Conservation (phyloP, 1,284 basidiomycete species). For the Schizophyllum commune region DNA sequence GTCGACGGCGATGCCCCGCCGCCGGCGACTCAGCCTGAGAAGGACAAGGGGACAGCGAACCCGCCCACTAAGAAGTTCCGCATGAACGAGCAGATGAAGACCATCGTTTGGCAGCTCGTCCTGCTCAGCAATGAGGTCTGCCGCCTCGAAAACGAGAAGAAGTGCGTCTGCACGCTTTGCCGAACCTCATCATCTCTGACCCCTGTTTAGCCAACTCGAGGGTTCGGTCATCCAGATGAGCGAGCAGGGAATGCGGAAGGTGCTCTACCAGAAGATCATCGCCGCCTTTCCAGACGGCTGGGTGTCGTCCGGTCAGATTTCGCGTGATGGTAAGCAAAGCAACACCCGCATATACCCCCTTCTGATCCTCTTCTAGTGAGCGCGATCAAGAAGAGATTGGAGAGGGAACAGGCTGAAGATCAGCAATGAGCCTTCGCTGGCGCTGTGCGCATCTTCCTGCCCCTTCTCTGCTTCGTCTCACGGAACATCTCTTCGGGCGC, state of each 20-base stretch:
- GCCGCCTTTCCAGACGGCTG: conserved; percentile 69
- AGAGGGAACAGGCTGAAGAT: conserved; percentile 55
- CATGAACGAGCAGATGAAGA: conserved; percentile 70
- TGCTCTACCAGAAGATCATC: conserved; percentile 71
- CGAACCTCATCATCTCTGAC: conserved; percentile 4
- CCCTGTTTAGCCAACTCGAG: conserved; percentile 46
- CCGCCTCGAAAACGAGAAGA: conserved; percentile 77
- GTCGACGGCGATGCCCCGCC: conserved; percentile 17
- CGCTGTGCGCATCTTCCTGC: neutral
- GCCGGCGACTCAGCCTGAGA: conserved; percentile 23
- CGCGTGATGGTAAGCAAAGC: conserved; percentile 38
- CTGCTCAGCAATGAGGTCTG: conserved; percentile 74
- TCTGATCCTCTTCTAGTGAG: neutral
- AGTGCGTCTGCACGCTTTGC: conserved; percentile 41
- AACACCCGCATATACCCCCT: neutral
- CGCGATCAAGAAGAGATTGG: conserved; percentile 63
- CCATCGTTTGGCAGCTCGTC: conserved; percentile 70
- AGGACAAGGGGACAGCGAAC: conserved; percentile 30
- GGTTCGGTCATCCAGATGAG: conserved; percentile 61
- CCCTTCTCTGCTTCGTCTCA: no score
- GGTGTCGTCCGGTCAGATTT: conserved; percentile 58
- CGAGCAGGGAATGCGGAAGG: conserved; percentile 71
- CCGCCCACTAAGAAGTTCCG: conserved; percentile 66
- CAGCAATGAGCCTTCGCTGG: conserved; percentile 17
- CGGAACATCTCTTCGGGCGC: no score